These are phyloP conservation scores for Gonium pectorale DNA, from an alignment of 139 green algal species.

Conservation along the genomic window DNA sequence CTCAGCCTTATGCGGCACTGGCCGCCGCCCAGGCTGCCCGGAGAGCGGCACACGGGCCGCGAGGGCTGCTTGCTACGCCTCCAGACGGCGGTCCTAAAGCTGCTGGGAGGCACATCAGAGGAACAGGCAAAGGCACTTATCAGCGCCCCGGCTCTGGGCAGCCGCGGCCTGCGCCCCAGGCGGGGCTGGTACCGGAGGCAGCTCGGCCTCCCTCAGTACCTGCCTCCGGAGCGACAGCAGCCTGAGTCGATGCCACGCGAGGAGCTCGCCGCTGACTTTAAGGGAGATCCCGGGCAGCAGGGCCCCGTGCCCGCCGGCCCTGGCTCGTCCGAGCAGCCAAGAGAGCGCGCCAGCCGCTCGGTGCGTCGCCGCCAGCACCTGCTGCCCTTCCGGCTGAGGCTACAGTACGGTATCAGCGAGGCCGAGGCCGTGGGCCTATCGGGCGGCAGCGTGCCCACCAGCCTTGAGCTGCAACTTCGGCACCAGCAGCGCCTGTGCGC, in stretches of 20 bases:
- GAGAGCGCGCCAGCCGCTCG: too few relatives aligned
- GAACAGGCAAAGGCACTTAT: constrained; percentile 1
- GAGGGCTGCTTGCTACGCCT: background rate
- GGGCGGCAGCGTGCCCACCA: background rate
- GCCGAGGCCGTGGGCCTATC: background rate
- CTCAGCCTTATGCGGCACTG: background rate
- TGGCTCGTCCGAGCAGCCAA: too few relatives aligned
- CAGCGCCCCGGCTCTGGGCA: background rate
- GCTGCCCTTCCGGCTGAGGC: constrained; percentile 20
- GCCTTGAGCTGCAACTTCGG: constrained; percentile 1
- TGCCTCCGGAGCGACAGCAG: too few relatives aligned
- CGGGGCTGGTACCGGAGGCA: background rate
- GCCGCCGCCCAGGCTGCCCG: background rate
- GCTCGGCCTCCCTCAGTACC: background rate
- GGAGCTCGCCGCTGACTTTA: background rate
- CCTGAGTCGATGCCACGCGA: background rate
- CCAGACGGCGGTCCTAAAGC: constrained; percentile 10
- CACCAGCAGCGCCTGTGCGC: background rate
- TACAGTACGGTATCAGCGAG: background rate
- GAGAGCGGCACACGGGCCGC: background rate
- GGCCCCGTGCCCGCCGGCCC: too few relatives aligned
- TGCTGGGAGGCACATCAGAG: background rate
- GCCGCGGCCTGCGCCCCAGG: background rate
- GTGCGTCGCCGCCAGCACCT: background rate
- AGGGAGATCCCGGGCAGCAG: too few relatives aligned